Evolutionary conservation across 2,329 filamentous ascomycete genomes (phyloP).

Genomic region (Daldinia sp.): DNA sequence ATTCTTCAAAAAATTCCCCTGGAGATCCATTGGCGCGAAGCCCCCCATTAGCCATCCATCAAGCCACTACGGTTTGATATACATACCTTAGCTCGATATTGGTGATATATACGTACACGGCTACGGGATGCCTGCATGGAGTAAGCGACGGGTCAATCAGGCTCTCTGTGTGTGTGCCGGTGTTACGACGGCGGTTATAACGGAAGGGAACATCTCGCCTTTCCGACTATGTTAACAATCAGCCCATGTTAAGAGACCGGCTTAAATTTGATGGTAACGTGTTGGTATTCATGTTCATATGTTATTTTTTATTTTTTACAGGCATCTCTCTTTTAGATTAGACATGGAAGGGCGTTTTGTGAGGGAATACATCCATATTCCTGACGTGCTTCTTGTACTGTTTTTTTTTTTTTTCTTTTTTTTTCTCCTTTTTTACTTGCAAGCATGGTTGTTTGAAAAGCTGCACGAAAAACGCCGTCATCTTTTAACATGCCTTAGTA

Average conservation of each 20-base stretch:
- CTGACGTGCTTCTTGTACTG: neutral
- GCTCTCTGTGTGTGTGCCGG: slow-evolving; percentile 31
- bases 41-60: slow-evolving; percentile 12
- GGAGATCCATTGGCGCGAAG: slow-evolving; percentile 36
- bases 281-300: neutral
- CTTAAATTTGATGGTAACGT: slow-evolving; percentile 22
- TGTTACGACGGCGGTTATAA: slow-evolving; percentile 41
- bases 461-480: neutral
- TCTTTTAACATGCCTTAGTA: slow-evolving; percentile 4
- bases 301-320: neutral
- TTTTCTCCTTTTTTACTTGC: neutral
- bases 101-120: slow-evolving; percentile 19
- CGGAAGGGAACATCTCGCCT: slow-evolving; percentile 41
- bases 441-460: neutral
- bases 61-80: neutral
- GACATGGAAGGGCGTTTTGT: neutral
- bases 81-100: slow-evolving; percentile 13
- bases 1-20: slow-evolving; percentile 34
- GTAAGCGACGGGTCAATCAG: slow-evolving; percentile 40
- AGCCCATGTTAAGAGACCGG: slow-evolving; percentile 8
- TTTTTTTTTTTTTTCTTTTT: no score
- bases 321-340: neutral
- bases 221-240: slow-evolving; percentile 29
- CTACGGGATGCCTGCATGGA: slow-evolving; percentile 31
- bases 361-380: slow-evolving; percentile 3